These are phyloP conservation scores for Puccinia horiana DNA, from an alignment of 1,284 basidiomycete species.

Conservation along the genomic window DNA sequence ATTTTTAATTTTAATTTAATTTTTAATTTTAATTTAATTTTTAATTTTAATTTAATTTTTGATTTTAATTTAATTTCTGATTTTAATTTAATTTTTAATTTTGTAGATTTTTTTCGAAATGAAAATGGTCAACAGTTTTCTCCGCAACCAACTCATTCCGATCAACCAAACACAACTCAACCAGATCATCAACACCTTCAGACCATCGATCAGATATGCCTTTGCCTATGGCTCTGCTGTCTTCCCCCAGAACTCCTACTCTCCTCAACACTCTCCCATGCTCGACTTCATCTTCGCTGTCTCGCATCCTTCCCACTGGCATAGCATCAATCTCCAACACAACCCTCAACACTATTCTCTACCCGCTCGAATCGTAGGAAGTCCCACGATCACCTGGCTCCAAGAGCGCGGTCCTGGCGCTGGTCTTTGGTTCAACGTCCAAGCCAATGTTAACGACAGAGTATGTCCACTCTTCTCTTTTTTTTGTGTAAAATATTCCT, in stretches of 20 bases:
- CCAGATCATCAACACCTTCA: conserved; percentile 72
- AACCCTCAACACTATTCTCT: conserved; percentile 86
- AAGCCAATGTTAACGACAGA: conserved; percentile 76
- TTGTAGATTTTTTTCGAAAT: too few relatives aligned
- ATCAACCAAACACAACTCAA: conserved; percentile 78
- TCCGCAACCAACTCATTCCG: conserved; percentile 70
- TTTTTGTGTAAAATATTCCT: neutral
- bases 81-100: too few relatives aligned
- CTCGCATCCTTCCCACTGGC: conserved; percentile 85
- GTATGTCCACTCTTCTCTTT: conserved; percentile 60
- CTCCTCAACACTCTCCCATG: conserved; percentile 66
- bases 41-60: neutral
- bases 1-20: too few relatives aligned
- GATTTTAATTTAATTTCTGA: too few relatives aligned
- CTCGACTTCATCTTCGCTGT: conserved; percentile 95
- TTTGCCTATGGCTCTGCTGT: conserved; percentile 94
- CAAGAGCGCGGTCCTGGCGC: conserved; percentile 72
- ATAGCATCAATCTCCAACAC: conserved; percentile 88
- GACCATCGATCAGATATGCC: conserved; percentile 84
- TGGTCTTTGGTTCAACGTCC: conserved; percentile 92
- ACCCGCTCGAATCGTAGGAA: conserved; percentile 77
- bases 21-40: neutral
- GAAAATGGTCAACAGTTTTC: too few relatives aligned
- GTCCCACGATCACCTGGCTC: conserved; percentile 71
- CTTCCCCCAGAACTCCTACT: conserved; percentile 80